Percentiles rank a stretch among this genome's conserved stretches.
These are phyloP conservation scores for Saccharum hybrid DNA, from an alignment of 202 grass and related monocot species.

Conservation along the genomic window DNA sequence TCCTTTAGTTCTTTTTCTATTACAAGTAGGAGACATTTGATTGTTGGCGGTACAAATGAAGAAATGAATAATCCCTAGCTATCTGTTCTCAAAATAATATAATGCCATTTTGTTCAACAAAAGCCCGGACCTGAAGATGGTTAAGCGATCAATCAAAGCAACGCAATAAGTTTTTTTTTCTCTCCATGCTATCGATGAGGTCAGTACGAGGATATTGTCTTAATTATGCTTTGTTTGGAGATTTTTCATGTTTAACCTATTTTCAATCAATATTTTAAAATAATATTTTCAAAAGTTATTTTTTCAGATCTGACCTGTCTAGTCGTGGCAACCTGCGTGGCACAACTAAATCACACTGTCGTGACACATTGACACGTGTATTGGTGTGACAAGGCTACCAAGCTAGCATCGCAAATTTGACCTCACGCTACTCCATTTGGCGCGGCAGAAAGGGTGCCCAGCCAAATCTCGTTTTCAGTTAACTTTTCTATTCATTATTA, in stretches of 20 bases:
- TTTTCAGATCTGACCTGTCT: not conserved
- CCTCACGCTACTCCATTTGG: too few relatives aligned
- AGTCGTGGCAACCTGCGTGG: too few relatives aligned
- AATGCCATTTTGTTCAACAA: not conserved
- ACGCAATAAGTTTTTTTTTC: not conserved
- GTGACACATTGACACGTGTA: too few relatives aligned
- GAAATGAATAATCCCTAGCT: not conserved
- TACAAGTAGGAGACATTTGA: not conserved
- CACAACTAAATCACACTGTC: too few relatives aligned
- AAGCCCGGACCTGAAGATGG: not conserved
- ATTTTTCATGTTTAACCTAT: too few relatives aligned
- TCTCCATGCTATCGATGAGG: not conserved
- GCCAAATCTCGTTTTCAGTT: too few relatives aligned
- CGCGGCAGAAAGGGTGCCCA: too few relatives aligned
- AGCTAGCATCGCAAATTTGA: too few relatives aligned
- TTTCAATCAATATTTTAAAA: too few relatives aligned
- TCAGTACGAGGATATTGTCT: not conserved
- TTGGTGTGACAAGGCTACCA: too few relatives aligned
- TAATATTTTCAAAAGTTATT: too few relatives aligned
- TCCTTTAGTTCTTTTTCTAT: not conserved
- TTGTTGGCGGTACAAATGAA: not conserved
- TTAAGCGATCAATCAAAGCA: not conserved
- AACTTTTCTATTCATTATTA: too few relatives aligned
- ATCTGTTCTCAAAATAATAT: not conserved
- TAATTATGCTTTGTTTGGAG: not conserved